These are phyloP conservation scores for Candida schatavii DNA, from an alignment of 805 yeast species.

Conservation along the genomic window DNA sequence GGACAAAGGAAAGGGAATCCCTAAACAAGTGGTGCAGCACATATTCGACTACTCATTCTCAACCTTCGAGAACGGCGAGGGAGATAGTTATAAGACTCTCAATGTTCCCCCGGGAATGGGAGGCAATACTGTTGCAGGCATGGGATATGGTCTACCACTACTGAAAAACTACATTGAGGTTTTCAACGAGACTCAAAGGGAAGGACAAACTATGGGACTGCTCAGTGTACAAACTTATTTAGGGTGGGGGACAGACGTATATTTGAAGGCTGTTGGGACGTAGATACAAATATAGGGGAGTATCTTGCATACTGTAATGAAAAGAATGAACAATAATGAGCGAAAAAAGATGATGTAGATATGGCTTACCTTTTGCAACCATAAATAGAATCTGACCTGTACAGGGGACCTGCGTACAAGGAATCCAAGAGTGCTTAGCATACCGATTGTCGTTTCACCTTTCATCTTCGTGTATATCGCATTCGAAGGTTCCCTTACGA, in stretches of 20 bases:
- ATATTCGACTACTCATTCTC: constrained; percentile 87
- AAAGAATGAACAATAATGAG: no score
- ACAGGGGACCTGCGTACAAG: no score
- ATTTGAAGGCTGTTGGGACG: constrained; percentile 36
- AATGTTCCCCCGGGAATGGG: constrained; percentile 72
- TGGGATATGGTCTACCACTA: constrained; percentile 94
- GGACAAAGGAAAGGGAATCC: constrained; percentile 89
- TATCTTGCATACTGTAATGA: no score
- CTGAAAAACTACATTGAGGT: constrained; percentile 50
- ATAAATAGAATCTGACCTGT: no score
- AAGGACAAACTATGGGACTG: constrained; percentile 32
- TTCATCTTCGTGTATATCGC: no score
- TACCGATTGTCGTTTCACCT: no score
- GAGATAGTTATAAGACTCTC: constrained; percentile 56
- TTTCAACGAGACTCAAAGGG: constrained; percentile 32
- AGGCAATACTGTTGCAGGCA: constrained; percentile 78
- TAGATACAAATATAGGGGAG: no score
- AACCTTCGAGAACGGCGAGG: constrained; percentile 63
- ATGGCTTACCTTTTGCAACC: no score
- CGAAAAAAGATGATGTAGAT: no score
- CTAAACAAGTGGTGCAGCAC: constrained; percentile 58
- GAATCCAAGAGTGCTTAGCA: no score
- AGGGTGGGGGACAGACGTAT: constrained; percentile 48
- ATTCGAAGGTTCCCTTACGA: no score
- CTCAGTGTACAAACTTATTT: constrained; percentile 39